phyloP scores from a whole-genome alignment of 164 flowering plant species.

The Magnolia sinica region DNA sequence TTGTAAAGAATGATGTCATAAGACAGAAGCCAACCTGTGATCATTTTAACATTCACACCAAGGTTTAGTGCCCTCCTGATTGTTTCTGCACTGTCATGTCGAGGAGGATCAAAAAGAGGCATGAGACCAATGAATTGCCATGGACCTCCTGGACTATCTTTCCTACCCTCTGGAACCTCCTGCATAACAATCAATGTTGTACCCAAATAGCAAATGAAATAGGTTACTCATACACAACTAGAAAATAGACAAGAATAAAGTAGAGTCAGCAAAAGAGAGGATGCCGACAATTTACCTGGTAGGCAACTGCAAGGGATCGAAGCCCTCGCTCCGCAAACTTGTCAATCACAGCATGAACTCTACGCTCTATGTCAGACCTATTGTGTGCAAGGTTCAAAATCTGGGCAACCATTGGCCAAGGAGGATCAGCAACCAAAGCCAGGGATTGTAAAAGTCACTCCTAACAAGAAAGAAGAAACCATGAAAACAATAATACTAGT shows the following conservation, averaged over 20 bases:
- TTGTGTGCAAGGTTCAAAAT: conserved; percentile 78
- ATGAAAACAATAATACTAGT: conserved; percentile 7
- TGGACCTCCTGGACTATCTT: conserved; percentile 89
- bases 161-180: conserved; percentile 96
- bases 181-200: conserved; percentile 23
- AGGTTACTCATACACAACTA: not conserved
- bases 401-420: conserved; percentile 28
- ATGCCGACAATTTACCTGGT: conserved; percentile 50
- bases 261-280: not conserved
- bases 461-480: not conserved
- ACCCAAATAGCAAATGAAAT: not conserved
- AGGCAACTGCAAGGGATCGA: conserved; percentile 86
- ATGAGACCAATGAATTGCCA: conserved; percentile 93
- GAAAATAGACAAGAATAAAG: not conserved
- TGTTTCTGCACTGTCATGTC: conserved; percentile 98
- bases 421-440: not conserved
- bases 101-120: conserved; percentile 97
- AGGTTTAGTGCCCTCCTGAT: conserved; percentile 93
- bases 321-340: conserved; percentile 86
- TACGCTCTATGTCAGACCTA: conserved; percentile 64
- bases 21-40: conserved; percentile 56
- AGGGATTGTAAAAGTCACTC: not conserved
- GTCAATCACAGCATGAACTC: conserved; percentile 80
- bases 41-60: conserved; percentile 98
- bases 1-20: not conserved